Conservation (phyloP, 2,329 filamentous ascomycete genomes). For the Cytospora piceae region DNA sequence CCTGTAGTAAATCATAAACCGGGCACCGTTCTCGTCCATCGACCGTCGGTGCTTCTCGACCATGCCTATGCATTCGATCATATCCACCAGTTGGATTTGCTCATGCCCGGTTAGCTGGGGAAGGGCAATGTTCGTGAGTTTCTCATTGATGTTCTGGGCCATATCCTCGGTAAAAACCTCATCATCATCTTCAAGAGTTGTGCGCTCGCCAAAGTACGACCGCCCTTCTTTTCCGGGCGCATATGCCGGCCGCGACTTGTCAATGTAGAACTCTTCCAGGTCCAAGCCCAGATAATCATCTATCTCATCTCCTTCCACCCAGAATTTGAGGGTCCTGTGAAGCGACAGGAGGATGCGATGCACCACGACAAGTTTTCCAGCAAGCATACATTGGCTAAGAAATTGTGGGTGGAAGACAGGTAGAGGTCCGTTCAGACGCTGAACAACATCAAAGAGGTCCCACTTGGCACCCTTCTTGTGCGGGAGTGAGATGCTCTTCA, state of each 20-base stretch:
- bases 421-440: slow-evolving; percentile 82
- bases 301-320: slow-evolving; percentile 77
- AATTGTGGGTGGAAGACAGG: slow-evolving; percentile 94
- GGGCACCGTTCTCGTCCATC: slow-evolving; percentile 86
- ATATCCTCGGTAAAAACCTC: slow-evolving; percentile 72
- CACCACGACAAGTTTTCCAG: slow-evolving; percentile 74
- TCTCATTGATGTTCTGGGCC: slow-evolving; percentile 73
- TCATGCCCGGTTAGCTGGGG: slow-evolving; percentile 82
- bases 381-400: slow-evolving; percentile 81
- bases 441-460: slow-evolving; percentile 81
- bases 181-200: slow-evolving; percentile 55
- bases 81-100: slow-evolving; percentile 83
- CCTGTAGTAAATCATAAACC: slow-evolving; percentile 86
- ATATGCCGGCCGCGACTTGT: slow-evolving; percentile 29
- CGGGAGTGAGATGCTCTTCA: slow-evolving; percentile 55
- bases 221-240: slow-evolving; percentile 39
- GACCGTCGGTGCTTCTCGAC: slow-evolving; percentile 87
- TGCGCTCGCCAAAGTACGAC: slow-evolving; percentile 44
- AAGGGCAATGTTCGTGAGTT: slow-evolving; percentile 73
- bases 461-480: slow-evolving; percentile 55
- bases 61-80: slow-evolving; percentile 80
- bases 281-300: slow-evolving; percentile 75
- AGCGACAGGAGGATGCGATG: slow-evolving; percentile 74
- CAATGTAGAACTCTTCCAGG: slow-evolving; percentile 60
- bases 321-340: slow-evolving; percentile 78